Percentiles rank a stretch among this genome's conserved stretches.
Conservation (phyloP, 305 asterid genomes). For the Fraxinus nigra region DNA sequence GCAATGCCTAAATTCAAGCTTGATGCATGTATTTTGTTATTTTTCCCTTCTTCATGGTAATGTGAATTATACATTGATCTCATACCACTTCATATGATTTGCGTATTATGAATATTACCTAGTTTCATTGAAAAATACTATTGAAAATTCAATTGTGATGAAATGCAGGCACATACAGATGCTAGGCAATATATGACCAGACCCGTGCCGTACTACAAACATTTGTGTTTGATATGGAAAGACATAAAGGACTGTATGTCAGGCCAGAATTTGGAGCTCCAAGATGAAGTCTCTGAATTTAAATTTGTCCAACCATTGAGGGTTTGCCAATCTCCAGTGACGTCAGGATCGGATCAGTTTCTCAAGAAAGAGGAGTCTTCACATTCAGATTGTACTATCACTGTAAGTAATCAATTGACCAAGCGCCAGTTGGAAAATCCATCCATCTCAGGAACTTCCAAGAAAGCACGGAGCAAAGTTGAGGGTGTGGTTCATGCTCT, state of each 20-base stretch:
- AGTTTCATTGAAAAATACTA: neutral
- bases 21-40: neutral
- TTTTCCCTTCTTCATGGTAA: neutral
- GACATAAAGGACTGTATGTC: conserved; percentile 21
- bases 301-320: neutral
- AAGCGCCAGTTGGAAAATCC: conserved; percentile 23
- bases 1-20: neutral
- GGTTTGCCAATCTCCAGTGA: conserved; percentile 25
- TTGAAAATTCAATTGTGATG: neutral
- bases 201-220: conserved; percentile 19
- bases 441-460: conserved; percentile 14
- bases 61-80: neutral
- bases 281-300: conserved; percentile 5
- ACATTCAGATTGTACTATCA: conserved; percentile 2
- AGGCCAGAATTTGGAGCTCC: conserved; percentile 13
- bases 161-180: conserved; percentile 32
- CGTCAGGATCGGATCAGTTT: conserved; percentile 21
- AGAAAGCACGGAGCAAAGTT: conserved; percentile 22
- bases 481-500: conserved; percentile 25
- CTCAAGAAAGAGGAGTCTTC: conserved; percentile 19
- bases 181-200: conserved; percentile 37
- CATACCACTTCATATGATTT: neutral
- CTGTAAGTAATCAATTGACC: conserved; percentile 10
- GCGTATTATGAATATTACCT: neutral
- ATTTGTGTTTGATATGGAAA: conserved; percentile 28